Evolutionary conservation across 2,329 filamentous ascomycete genomes (phyloP).

Genomic region (Lanzia echinophila): DNA sequence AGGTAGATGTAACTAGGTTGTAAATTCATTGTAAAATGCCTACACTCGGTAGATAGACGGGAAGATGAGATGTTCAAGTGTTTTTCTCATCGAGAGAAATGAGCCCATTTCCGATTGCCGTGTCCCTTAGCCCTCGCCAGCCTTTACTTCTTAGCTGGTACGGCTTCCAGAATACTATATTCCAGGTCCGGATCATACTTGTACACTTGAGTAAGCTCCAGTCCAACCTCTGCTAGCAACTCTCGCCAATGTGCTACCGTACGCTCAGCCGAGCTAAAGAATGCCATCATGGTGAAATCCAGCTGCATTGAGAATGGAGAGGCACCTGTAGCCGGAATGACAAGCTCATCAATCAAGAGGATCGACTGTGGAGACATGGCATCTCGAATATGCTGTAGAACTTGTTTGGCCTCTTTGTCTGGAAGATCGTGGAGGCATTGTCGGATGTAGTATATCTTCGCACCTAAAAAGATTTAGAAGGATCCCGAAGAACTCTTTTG

Average conservation of each 20-base stretch:
- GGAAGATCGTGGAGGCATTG: slow-evolving; percentile 32
- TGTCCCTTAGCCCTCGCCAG: background rate
- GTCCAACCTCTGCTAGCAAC: slow-evolving; percentile 5
- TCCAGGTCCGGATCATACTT: background rate
- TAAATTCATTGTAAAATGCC: too few species aligned
- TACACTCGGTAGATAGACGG: too few species aligned
- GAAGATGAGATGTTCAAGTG: too few species aligned
- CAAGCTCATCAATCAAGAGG: slow-evolving; percentile 30
- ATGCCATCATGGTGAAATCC: slow-evolving; percentile 34
- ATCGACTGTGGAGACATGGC: slow-evolving; percentile 19
- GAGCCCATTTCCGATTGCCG: too few species aligned
- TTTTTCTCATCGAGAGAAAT: too few species aligned
- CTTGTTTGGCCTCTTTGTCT: slow-evolving; percentile 19
- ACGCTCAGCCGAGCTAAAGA: slow-evolving; percentile 13
- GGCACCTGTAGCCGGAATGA: slow-evolving; percentile 29
- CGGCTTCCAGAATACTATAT: background rate
- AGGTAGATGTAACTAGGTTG: too few species aligned
- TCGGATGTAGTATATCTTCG: slow-evolving; percentile 25
- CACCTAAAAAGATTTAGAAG: background rate
- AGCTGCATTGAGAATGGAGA: slow-evolving; percentile 28
- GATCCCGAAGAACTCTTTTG: background rate
- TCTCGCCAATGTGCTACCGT: slow-evolving; percentile 9
- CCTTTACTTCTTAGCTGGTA: background rate
- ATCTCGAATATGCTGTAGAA: slow-evolving; percentile 20
- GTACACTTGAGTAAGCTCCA: background rate